phyloP scores from a whole-genome alignment of 2,329 filamentous ascomycete genomes.

The Sclerotinia subarctica region DNA sequence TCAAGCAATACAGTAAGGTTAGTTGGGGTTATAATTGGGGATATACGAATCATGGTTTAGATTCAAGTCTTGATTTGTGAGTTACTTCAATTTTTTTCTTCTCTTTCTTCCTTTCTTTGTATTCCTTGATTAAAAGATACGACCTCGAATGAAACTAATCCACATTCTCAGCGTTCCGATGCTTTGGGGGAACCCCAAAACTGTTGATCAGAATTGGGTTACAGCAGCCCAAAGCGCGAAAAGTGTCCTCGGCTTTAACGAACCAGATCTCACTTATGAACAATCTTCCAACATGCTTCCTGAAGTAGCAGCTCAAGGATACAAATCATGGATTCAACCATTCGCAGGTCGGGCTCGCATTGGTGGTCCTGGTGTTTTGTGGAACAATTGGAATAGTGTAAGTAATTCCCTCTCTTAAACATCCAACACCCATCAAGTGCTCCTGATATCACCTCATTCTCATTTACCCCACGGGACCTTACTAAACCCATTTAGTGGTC shows the following conservation, averaged over 20 bases:
- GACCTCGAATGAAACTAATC: neutral
- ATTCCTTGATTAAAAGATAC: neutral
- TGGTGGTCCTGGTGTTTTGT: conserved; percentile 43
- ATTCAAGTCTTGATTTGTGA: conserved; percentile 43
- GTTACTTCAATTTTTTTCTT: neutral
- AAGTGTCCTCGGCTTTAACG: conserved; percentile 65
- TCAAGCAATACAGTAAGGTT: conserved; percentile 46
- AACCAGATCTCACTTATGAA: conserved; percentile 54
- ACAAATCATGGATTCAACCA: conserved; percentile 43
- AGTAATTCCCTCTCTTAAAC: neutral
- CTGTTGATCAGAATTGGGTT: conserved; percentile 49
- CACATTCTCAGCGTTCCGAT: conserved; percentile 52
- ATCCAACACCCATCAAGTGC: no score
- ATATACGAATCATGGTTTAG: conserved; percentile 42
- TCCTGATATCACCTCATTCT: neutral
- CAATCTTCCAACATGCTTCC: conserved; percentile 50
- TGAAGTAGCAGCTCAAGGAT: conserved; percentile 41
- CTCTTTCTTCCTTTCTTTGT: neutral
- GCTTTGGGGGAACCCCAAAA: conserved; percentile 53
- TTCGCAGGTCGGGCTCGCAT: conserved; percentile 42
- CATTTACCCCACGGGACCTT: no score
- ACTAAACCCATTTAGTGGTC: conserved; percentile 34
- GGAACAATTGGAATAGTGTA: conserved; percentile 33
- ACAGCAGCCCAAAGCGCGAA: conserved; percentile 51
- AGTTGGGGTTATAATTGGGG: conserved; percentile 69